Percentiles rank a stretch among this genome's conserved stretches.
These are phyloP conservation scores for Ophiocordyceps unilateralis DNA, from an alignment of 2,329 filamentous ascomycete species.

Conservation along the genomic window DNA sequence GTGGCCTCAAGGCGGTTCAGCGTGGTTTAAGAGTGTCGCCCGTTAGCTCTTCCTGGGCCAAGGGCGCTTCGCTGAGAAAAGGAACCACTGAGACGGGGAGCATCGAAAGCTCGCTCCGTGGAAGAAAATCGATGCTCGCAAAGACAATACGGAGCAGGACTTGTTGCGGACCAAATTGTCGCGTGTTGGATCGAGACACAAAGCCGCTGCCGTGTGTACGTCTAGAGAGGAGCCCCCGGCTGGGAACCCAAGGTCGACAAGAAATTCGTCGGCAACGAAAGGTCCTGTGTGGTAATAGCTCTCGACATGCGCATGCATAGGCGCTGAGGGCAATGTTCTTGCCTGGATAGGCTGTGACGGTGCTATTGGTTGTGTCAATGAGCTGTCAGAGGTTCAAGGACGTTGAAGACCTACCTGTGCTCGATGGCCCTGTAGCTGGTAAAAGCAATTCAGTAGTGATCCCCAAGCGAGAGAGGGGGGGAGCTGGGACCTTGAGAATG, in stretches of 20 bases:
- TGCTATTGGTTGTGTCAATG: too few species aligned
- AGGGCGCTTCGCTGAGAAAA: conserved; percentile 6
- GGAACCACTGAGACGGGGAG: conserved; percentile 16
- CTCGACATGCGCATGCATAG: conserved; percentile 23
- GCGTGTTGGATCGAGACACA: conserved; percentile 16
- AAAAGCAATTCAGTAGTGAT: too few species aligned
- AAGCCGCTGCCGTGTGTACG: conserved; percentile 10
- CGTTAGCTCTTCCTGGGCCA: background rate
- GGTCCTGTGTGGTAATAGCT: conserved; percentile 18
- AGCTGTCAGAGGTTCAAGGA: too few species aligned
- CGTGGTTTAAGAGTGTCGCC: background rate
- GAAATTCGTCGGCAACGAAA: conserved; percentile 3
- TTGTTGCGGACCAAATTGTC: conserved; percentile 17
- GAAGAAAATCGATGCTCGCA: conserved; percentile 13
- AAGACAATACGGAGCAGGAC: conserved; percentile 19
- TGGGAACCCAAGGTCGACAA: conserved; percentile 2
- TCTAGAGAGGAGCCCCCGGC: too few species aligned
- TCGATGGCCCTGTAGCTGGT: too few species aligned
- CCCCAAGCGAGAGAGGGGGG: too few species aligned
- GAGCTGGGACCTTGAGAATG: too few species aligned
- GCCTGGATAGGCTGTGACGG: too few species aligned
- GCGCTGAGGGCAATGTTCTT: conserved; percentile 14
- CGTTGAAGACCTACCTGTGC: too few species aligned
- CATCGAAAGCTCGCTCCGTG: conserved; percentile 14
- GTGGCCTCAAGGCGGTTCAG: background rate